phyloP scores from a whole-genome alignment of 2,329 filamentous ascomycete genomes.

The Talaromyces funiculosus region DNA sequence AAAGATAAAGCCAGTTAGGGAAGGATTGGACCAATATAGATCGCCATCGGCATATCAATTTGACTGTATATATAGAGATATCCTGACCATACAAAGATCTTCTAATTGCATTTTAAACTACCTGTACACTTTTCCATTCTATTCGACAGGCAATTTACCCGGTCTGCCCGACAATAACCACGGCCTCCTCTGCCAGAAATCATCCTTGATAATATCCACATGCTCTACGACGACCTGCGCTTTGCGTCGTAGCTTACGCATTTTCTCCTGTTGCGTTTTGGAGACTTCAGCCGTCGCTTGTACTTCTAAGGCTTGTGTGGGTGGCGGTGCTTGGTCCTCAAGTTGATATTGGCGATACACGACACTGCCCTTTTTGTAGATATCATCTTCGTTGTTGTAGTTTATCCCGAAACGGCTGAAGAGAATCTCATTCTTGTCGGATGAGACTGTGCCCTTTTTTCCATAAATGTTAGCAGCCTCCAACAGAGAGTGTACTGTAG shows the following conservation, averaged over 20 bases:
- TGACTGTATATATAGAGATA: slow-evolving; percentile 11
- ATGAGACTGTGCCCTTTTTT: slow-evolving; percentile 67
- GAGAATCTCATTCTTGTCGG: slow-evolving; percentile 93
- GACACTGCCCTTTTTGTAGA: slow-evolving; percentile 89
- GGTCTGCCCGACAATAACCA: slow-evolving; percentile 76
- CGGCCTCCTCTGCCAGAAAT: slow-evolving; percentile 83
- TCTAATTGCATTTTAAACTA: no score
- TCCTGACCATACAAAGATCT: slow-evolving; percentile 11
- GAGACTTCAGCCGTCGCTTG: slow-evolving; percentile 49
- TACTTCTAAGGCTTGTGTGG: slow-evolving; percentile 37
- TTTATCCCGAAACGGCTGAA: slow-evolving; percentile 87
- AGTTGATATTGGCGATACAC: slow-evolving; percentile 79
- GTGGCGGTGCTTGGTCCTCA: slow-evolving; percentile 53
- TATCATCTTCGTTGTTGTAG: slow-evolving; percentile 93
- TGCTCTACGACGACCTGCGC: slow-evolving; percentile 77
- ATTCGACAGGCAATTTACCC: slow-evolving; percentile 61
- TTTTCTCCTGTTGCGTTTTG: slow-evolving; percentile 76
- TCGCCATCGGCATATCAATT: not conserved
- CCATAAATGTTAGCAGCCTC: not conserved
- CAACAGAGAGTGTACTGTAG: not conserved
- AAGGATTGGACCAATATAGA: not conserved
- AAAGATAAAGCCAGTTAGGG: not conserved
- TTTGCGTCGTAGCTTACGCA: slow-evolving; percentile 74
- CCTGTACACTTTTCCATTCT: not conserved
- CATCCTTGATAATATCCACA: slow-evolving; percentile 89